These are phyloP conservation scores for Moesziomyces parantarcticus DNA, from an alignment of 1,284 basidiomycete genomes.

Conservation along the genomic window DNA sequence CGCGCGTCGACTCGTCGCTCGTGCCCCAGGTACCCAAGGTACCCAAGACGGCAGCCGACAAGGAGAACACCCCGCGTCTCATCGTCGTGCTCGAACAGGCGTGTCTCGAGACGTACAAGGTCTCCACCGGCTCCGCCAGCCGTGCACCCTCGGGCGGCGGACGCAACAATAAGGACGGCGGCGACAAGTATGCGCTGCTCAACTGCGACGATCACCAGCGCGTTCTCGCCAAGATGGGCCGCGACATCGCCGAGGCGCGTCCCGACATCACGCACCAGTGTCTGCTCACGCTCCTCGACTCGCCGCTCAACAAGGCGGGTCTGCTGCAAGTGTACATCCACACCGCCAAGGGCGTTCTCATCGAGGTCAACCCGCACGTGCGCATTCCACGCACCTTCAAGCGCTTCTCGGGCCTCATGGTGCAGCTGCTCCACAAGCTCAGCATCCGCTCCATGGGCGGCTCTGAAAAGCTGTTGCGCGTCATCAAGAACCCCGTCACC, in stretches of 20 bases:
- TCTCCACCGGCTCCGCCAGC: constrained; percentile 73
- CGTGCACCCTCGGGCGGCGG: constrained; percentile 69
- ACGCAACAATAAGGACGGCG: constrained; percentile 53
- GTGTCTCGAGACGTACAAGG: constrained; percentile 93
- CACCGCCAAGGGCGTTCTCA: constrained; percentile 93
- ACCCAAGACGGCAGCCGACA: constrained; percentile 62
- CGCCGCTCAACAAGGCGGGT: constrained; percentile 96
- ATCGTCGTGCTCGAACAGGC: constrained; percentile 93
- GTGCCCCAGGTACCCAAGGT: constrained; percentile 64
- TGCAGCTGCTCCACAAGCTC: constrained; percentile 95
- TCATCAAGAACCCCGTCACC: constrained; percentile 96
- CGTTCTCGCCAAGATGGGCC: constrained; percentile 94
- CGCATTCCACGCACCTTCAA: constrained; percentile 98
- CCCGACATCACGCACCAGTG: constrained; percentile 99
- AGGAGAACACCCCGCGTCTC: constrained; percentile 69
- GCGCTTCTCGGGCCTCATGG: constrained; percentile 98
- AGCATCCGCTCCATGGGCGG: constrained; percentile 95
- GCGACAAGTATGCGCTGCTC: constrained; percentile 91
- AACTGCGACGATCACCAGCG: constrained; percentile 99
- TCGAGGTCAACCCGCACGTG: constrained; percentile 98
- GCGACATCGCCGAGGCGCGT: constrained; percentile 96
- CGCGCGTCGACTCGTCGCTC: constrained; percentile 58
- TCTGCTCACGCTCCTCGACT: constrained; percentile 93
- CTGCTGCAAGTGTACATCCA: constrained; percentile 98
- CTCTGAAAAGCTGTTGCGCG: constrained; percentile 93